Evolutionary conservation across 2,329 filamentous ascomycete genomes (phyloP), one percentile per base, ranked within the genome.

Genomic region (Apiospora rasikravindrae): DNA sequence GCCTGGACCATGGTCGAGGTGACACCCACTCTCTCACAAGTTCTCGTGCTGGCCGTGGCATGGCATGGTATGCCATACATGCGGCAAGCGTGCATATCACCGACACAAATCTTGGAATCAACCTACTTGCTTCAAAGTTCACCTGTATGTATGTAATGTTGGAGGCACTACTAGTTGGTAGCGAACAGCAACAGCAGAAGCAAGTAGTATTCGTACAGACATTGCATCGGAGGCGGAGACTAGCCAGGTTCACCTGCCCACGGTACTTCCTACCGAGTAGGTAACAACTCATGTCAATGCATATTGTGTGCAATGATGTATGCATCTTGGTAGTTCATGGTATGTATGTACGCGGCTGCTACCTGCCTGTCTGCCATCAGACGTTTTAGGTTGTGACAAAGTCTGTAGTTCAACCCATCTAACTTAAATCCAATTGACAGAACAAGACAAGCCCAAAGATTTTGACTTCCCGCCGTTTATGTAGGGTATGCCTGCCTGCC

Each of bases 401-500:
- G 33, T 37, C 33, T 37, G 53, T 61, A 61, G 53, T 61, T 37
- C 29, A 37, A 64, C 29, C 53, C 53, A 64, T 64, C 53, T 64
- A 64, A 37, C 29, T 64, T 33, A 37, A 37, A 37, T 33, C 29
- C 53, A 64, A 64, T 37, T 33, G 29, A n/a, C 53, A 64, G 53
- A 64, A 40, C 53, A n/a, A 64, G 53, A 37, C 53, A 64, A 64
- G 53, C 53, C 29, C 33, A n/a, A 19, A 37, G 53, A 13, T 11
- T 64, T 64, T 64, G 53, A 64, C 53, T 64, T 64, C 53, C 53
- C 53, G 53, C 53, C 53, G 53, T 64, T 40, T 37, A 37, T 37
- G 53, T 64, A 64, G 53, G 29, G 29, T 64, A 64, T 64, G 53
- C 53, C 29, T 64, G 53, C 53, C 53, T n/a, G 53, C 29, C 16